Evolutionary conservation across 495 filamentous ascomycete species (phyloP), one percentile per base, ranked within the genome.

Genomic region (Penicillium cinerascens): DNA sequence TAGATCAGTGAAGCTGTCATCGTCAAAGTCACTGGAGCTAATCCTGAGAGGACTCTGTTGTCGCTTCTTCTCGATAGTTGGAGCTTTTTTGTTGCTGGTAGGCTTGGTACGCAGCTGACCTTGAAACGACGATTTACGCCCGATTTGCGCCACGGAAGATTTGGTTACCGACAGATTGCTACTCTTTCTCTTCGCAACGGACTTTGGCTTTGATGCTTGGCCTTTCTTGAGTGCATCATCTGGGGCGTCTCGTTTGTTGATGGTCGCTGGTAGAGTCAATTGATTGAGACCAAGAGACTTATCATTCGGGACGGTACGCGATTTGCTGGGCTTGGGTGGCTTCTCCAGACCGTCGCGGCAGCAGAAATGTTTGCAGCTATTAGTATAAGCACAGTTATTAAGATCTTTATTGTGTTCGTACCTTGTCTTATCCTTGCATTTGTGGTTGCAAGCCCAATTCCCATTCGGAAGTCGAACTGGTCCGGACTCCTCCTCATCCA

Each of bases 311-410:
- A 27, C 20, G 6, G 57, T 20, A 25, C 55, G 65, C 42, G 65
- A 76, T 38, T 73, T 78, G n/a, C 70, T 65, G 1, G 72, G 66
- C 52, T 85, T 91, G 6, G 86, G 84, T 27, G 82, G 86, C 48
- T 88, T 95, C 27, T 91, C 86, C 5, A 93, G 60, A 1, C 92
- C 92, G 42, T 95, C 88, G n/a, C 81, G 83, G 64, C 93, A 98
- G 60, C 93, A 98, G 33, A 83, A 68, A 59, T 98, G 93, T 59
- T 86, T 88, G 69, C 87, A 90, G 37, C 82, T 85, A 48, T 1
- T n/a, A 16, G n/a, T 0, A 3, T 66, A 15, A 63, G 57, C 29
- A 42, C 15, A 15, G 59, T 69, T 54, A 74, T 77, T n/a, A n/a
- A n/a, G 17, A 45, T 56, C 27, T 15, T 63, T 75, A 3, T 15